Evolutionary conservation across 441 rosid species (phyloP), one percentile per base, ranked within the genome.

Genomic region (Lagerstroemia fauriei): DNA sequence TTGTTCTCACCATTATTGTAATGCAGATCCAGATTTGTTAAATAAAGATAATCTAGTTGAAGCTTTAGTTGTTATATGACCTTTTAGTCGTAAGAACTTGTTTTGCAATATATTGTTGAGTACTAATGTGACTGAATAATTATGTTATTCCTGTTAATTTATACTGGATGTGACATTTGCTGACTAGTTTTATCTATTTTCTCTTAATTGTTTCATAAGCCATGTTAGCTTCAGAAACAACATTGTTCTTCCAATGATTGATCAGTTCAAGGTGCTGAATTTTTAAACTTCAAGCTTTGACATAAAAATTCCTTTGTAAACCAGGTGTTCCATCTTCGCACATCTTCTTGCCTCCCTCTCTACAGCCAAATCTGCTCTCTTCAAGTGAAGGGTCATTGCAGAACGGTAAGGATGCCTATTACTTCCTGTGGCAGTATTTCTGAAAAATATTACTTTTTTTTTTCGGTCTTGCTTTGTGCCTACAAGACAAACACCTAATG

Each of bases 321-420:
- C 75, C 89, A 90, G 95, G 93, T 72, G 85, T 81, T 80, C 83
- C 89, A 2, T 78, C 85, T 74, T 81, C 85, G 34, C 86, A 83
- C 56, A 75, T 86, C 56, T 83, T 82, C 50, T 75, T 85, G 77
- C 81, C 90, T 84, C 87, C 92, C 74, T 75, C 87, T 73, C 74
- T 59, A 75, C 91, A 83, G 71, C 88, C 89, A 25, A 76, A 77
- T 71, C 85, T 57, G 80, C 88, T 73, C 48, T 82, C 81, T 81
- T 61, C 78, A n/a, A 84, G 84, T 81, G 87, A 83, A 81, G 79
- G 80, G 74, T 66, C 86, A 53, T 81, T 78, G 48, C 82, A 80
- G 63, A 87, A 85, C 71, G 90, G 94, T 91, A 89, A 84, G 84
- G 34, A 74, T 81, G 61, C 86, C 41, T 56, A 34, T 46, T 41